Evolutionary conservation across 805 yeast genomes (phyloP).

Genomic region (Candida silvicultrix): DNA sequence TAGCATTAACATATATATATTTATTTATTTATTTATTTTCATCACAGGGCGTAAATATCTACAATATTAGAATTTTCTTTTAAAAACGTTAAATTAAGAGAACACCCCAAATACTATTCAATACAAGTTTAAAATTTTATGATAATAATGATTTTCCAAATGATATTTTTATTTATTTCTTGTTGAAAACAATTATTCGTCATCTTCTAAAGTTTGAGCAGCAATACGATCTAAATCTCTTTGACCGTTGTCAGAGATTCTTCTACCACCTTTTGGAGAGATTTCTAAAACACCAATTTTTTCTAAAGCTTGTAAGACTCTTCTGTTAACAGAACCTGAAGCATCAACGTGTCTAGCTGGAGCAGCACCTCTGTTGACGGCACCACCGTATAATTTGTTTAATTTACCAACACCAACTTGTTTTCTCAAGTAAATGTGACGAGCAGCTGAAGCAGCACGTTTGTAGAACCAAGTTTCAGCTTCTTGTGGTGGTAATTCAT

Average conservation of each 20-base stretch:
- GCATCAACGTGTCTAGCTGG: slow-evolving; percentile 99
- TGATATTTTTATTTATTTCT: neutral
- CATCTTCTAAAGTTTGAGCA: slow-evolving; percentile 94
- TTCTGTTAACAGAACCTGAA: slow-evolving; percentile 99
- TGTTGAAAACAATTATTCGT: slow-evolving; percentile 38
- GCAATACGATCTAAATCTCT: slow-evolving; percentile 99
- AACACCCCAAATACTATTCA: slow-evolving; percentile 1
- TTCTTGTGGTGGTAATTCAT: slow-evolving; percentile 99
- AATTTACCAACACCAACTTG: slow-evolving; percentile 98
- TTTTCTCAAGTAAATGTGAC: slow-evolving; percentile 99
- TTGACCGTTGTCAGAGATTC: slow-evolving; percentile 98
- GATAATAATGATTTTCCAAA: neutral
- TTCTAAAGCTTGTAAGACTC: slow-evolving; percentile 95
- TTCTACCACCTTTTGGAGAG: slow-evolving; percentile 98
- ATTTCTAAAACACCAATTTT: slow-evolving; percentile 96
- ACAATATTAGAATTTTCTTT: neutral
- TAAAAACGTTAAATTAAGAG: slow-evolving; percentile 1
- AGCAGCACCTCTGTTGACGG: slow-evolving; percentile 97
- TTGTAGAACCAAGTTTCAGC: slow-evolving; percentile 99
- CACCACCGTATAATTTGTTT: slow-evolving; percentile 99
- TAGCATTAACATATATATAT: neutral
- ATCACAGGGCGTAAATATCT: no score
- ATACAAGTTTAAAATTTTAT: neutral
- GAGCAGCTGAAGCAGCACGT: slow-evolving; percentile 99
- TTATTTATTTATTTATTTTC: no score